Percentiles rank a stretch among this genome's conserved stretches.
Conservation (phyloP, 2,329 filamentous ascomycete genomes). For the Xylariales sp. region DNA sequence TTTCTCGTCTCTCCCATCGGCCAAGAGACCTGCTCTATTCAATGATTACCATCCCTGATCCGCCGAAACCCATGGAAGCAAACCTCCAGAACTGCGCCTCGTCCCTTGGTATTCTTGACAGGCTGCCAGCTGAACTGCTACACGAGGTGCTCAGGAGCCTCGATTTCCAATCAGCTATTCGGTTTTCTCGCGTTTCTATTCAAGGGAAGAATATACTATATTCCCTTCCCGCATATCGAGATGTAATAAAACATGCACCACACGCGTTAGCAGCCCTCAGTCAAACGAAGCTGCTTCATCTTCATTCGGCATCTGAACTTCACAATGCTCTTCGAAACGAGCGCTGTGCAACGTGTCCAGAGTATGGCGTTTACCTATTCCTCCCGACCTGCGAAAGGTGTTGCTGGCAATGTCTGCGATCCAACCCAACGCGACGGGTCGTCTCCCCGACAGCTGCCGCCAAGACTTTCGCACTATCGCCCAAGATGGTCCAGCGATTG, state of each 20-base stretch:
- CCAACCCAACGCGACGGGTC: conserved; percentile 24
- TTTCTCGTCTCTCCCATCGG: conserved; percentile 28
- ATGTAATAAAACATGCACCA: conserved; percentile 26
- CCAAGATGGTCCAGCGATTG: conserved; percentile 25
- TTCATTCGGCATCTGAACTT: conserved; percentile 28
- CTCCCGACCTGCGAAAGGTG: conserved; percentile 29
- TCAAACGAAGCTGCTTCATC: conserved; percentile 25
- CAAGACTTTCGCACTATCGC: conserved; percentile 24
- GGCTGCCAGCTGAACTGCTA: conserved; percentile 25
- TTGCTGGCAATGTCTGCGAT: conserved; percentile 27
- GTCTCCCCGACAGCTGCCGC: conserved; percentile 18
- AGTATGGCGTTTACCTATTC: conserved; percentile 29
- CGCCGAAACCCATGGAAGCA: conserved; percentile 23
- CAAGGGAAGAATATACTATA: conserved; percentile 20
- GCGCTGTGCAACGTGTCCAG: conserved; percentile 26
- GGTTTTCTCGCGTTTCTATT: conserved; percentile 25
- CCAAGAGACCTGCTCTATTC: conserved; percentile 26
- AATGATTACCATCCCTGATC: conserved; percentile 28
- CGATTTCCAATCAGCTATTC: conserved; percentile 21
- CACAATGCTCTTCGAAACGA: conserved; percentile 26
- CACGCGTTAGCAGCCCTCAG: conserved; percentile 24
- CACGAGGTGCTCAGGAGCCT: conserved; percentile 19
- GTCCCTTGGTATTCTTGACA: conserved; percentile 30
- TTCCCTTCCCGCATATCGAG: conserved; percentile 24
- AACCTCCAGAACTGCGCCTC: conserved; percentile 18